Percentiles rank a stretch among this genome's conserved stretches.
Conservation (phyloP, 2,329 filamentous ascomycete genomes). For the Chrysoporthe austroafricana region DNA sequence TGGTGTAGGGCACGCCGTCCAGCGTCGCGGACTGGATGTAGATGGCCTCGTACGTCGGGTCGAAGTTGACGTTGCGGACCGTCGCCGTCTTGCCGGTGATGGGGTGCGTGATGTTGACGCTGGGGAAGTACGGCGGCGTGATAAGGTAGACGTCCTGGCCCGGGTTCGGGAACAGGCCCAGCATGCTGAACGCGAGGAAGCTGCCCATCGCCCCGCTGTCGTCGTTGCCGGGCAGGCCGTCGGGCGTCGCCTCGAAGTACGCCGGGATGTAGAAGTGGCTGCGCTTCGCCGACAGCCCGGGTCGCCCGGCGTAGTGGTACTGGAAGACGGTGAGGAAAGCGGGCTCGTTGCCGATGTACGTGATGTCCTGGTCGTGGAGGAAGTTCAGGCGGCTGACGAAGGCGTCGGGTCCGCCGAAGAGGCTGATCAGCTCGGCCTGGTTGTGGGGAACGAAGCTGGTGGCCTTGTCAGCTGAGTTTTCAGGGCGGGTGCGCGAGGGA, state of each 20-base stretch:
- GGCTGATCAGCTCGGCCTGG: constrained; percentile 56
- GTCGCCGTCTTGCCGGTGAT: constrained; percentile 63
- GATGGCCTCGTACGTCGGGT: constrained; percentile 58
- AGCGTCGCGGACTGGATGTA: constrained; percentile 70
- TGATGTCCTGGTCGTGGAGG: constrained; percentile 65
- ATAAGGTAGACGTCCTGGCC: constrained; percentile 75
- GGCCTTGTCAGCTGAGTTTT: not conserved
- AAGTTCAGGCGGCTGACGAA: constrained; percentile 66
- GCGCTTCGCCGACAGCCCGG: constrained; percentile 56
- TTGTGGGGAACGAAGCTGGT: constrained; percentile 57
- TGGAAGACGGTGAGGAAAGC: constrained; percentile 68
- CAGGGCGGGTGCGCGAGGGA: not conserved
- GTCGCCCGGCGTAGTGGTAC: constrained; percentile 71
- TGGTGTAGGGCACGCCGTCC: constrained; percentile 62
- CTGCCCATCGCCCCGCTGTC: constrained; percentile 73
- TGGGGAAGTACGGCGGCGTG: constrained; percentile 68
- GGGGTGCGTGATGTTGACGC: constrained; percentile 60
- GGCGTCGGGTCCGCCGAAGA: constrained; percentile 60
- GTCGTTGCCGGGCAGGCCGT: constrained; percentile 71
- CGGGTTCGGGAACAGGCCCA: constrained; percentile 70
- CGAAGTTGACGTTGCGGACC: constrained; percentile 65
- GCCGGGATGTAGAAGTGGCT: constrained; percentile 68
- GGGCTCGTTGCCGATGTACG: constrained; percentile 62
- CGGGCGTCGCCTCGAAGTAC: constrained; percentile 61
- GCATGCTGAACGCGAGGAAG: constrained; percentile 68